phyloP scores from a whole-genome alignment of 371 early-diverging fungal species.

The Lichtheimia ramosa region DNA sequence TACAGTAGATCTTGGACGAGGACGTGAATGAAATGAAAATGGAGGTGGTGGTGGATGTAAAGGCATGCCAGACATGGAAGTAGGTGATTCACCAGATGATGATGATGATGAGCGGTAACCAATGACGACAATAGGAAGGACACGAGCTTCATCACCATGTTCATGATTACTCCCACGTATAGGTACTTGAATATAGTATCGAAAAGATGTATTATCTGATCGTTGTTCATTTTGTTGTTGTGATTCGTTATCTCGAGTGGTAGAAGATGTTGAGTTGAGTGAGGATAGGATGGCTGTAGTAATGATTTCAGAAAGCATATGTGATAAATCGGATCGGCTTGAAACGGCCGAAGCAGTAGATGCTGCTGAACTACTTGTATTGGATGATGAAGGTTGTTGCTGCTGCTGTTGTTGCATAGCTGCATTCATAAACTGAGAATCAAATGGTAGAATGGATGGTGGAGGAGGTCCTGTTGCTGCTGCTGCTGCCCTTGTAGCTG shows the following conservation, averaged over 20 bases:
- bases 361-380: constrained; percentile 17
- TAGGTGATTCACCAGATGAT: background rate
- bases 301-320: constrained; percentile 26
- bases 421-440: constrained; percentile 4
- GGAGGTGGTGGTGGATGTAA: constrained; percentile 2
- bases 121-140: constrained; percentile 21
- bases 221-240: constrained; percentile 6
- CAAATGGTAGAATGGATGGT: background rate
- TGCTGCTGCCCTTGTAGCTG: constrained; percentile 24
- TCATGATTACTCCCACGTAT: background rate
- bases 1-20: constrained; percentile 21
- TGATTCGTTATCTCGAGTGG: background rate
- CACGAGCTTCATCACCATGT: background rate
- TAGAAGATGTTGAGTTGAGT: constrained; percentile 10
- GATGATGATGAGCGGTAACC: constrained; percentile 20
- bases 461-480: constrained; percentile 26
- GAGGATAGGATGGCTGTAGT: constrained; percentile 19
- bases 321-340: constrained; percentile 20
- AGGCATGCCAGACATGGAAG: background rate
- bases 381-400: constrained; percentile 1
- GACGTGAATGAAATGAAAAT: background rate
- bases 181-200: constrained; percentile 7
- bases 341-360: constrained; percentile 23
- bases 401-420: background rate
- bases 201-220: constrained; percentile 1